Evolutionary conservation across 2,329 filamentous ascomycete species (phyloP), one percentile per base, ranked within the genome.

Genomic region (Nothophoma quercina): DNA sequence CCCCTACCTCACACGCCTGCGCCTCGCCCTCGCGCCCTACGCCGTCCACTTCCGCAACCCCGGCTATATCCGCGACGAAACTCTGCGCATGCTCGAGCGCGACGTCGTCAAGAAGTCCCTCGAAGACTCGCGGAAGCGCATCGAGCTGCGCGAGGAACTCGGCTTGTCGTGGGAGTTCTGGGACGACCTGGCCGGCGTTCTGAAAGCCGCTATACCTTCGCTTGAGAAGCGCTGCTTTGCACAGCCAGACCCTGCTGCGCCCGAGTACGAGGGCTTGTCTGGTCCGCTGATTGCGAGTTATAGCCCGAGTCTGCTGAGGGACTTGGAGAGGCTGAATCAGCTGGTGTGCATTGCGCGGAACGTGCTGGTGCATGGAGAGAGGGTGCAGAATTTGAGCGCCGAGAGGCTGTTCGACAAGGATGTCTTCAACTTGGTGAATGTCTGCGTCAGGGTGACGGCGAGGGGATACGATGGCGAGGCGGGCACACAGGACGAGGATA

Each of bases 391-490:
- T 55, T 75, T 87, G n/a, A 83, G 84, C 2, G 83, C 85, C 4
- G 80, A 83, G 46, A 78, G 81, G 38, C 77, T 81, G 2, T 83
- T 87, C 46, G 85, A 88, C 62, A 82, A 85, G 65, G 80, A 85
- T 56, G 79, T 88, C 23, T 78, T 87, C 57, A 81, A 82, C 30
- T 69, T 88, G 36, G 82, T 88, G 57, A 85, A 86, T 63, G 83
- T 85, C 39, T 87, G 85, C 63, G 84, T 88, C 9, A 78, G 84
- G 42, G 85, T 88, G 10, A 87, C 85, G 0, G 85, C 85, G 7
- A 74, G 85, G 58, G 85, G 85, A 0, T 88, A 85, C 56, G 85
- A 88, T 69, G 85, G 85, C 25, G 84, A 86, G 65, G 81, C 83
- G 5, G 83, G 84, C 51, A 81, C 82, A 4, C 77, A 81, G 45